A percentile compares a stretch with the other conserved stretches of the same genome.
Evolutionary conservation across 805 yeast genomes (phyloP).

Genomic region (Ascoidea asiatica): DNA sequence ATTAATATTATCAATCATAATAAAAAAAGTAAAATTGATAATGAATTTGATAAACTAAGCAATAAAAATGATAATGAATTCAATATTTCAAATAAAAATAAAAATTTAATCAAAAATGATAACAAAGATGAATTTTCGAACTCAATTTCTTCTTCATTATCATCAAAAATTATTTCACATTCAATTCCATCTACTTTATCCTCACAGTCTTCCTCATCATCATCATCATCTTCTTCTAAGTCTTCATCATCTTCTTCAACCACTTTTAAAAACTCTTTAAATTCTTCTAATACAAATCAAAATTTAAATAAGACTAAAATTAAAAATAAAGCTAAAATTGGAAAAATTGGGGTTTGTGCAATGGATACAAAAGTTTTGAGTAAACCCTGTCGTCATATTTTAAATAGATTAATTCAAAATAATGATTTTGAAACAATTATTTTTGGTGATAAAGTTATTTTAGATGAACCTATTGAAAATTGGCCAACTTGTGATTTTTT

Average conservation of each 20-base stretch:
- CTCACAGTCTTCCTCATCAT: too few species aligned
- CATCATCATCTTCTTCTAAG: too few species aligned
- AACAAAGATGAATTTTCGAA: too few species aligned
- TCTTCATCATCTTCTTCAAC: background rate
- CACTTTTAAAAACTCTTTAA: background rate
- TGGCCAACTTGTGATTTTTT: slow-evolving; percentile 99
- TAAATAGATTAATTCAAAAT: slow-evolving; percentile 75
- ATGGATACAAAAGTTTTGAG: slow-evolving; percentile 95
- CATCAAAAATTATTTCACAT: too few species aligned
- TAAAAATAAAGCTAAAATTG: slow-evolving; percentile 40
- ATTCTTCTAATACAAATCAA: slow-evolving; percentile 8
- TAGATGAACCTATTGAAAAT: slow-evolving; percentile 86
- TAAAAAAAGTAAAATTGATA: background rate
- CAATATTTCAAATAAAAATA: too few species aligned
- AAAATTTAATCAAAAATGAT: background rate
- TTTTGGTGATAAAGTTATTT: slow-evolving; percentile 92
- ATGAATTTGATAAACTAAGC: too few species aligned
- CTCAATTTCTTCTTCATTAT: too few species aligned
- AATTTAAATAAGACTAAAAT: slow-evolving; percentile 19
- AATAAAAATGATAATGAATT: too few species aligned
- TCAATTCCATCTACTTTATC: too few species aligned
- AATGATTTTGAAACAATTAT: slow-evolving; percentile 96
- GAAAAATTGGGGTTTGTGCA: slow-evolving; percentile 97
- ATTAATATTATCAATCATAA: background rate
- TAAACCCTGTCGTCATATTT: slow-evolving; percentile 87